These are phyloP conservation scores for Durio zibethinus DNA, from an alignment of 345 rosid species.

Conservation along the genomic window DNA sequence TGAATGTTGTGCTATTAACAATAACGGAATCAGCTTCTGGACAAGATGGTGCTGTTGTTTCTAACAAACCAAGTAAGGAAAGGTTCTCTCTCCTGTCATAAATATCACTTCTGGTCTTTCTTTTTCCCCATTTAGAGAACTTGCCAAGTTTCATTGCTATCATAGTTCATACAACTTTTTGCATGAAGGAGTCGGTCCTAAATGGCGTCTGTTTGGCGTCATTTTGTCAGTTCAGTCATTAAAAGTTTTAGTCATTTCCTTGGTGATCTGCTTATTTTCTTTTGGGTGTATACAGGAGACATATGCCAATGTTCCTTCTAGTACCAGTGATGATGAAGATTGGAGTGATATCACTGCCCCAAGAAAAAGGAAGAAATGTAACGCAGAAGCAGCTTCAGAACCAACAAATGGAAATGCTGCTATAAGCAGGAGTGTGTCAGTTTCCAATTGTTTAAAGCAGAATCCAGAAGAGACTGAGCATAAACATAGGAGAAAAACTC, in stretches of 20 bases:
- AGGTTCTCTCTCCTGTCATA: constrained; percentile 30
- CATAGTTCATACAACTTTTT: neutral
- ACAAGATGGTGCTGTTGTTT: constrained; percentile 41
- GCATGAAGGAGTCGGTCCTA: neutral
- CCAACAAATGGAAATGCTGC: constrained; percentile 36
- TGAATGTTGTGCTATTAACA: constrained; percentile 28
- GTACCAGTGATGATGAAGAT: constrained; percentile 67
- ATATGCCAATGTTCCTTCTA: constrained; percentile 48
- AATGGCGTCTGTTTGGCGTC: neutral
- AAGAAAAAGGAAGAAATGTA: constrained; percentile 35
- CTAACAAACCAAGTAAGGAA: constrained; percentile 51
- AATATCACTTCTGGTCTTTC: neutral
- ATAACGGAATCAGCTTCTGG: constrained; percentile 34
- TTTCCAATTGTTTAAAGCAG: constrained; percentile 24
- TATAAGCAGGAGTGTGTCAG: constrained; percentile 5
- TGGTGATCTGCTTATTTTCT: constrained; percentile 22
- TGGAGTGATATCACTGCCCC: constrained; percentile 36
- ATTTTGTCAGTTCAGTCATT: neutral
- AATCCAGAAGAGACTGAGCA: constrained; percentile 17
- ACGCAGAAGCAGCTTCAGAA: constrained; percentile 21
- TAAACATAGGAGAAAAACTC: constrained; percentile 24
- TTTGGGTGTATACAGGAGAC: constrained; percentile 57
- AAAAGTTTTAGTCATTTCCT: neutral
- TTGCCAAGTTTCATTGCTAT: neutral
- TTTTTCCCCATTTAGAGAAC: neutral